Evolutionary conservation across 345 rosid genomes (phyloP).

Genomic region (Luvunga scandens): DNA sequence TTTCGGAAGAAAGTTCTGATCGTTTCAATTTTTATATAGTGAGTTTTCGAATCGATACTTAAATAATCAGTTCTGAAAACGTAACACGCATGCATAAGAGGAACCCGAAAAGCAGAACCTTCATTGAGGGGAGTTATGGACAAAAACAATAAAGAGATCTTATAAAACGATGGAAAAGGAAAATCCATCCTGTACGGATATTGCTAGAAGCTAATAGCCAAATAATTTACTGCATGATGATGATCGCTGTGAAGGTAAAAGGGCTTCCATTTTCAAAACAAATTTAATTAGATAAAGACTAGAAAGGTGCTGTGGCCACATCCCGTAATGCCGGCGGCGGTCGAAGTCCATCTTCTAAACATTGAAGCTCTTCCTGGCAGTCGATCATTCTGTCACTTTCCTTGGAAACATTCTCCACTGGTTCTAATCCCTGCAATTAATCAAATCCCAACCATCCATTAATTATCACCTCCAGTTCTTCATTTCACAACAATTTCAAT

Average conservation of each 20-base stretch:
- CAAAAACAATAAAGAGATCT: neutral
- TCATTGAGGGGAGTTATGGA: neutral
- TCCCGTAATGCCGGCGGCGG: neutral
- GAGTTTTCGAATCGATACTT: no score
- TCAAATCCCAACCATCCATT: no score
- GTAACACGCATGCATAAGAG: no score
- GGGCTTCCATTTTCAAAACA: no score
- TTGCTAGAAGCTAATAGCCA: neutral
- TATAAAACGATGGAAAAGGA: neutral
- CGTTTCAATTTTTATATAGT: no score
- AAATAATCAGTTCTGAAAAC: no score
- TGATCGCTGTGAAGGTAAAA: no score
- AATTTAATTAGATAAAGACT: neutral
- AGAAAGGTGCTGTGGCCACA: constrained; percentile 33
- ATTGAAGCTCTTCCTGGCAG: neutral
- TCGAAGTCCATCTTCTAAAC: neutral
- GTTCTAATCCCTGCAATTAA: constrained; percentile 33
- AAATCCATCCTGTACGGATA: neutral
- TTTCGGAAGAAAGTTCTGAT: no score
- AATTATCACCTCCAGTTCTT: no score
- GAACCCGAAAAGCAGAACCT: neutral
- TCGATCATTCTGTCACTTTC: neutral
- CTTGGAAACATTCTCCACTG: constrained; percentile 14
- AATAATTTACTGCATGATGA: neutral
- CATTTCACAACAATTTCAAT: no score